Percentiles rank a stretch among this genome's conserved stretches.
These are phyloP conservation scores for Pyrenophora teres DNA, from an alignment of 2,329 filamentous ascomycete genomes.

Conservation along the genomic window DNA sequence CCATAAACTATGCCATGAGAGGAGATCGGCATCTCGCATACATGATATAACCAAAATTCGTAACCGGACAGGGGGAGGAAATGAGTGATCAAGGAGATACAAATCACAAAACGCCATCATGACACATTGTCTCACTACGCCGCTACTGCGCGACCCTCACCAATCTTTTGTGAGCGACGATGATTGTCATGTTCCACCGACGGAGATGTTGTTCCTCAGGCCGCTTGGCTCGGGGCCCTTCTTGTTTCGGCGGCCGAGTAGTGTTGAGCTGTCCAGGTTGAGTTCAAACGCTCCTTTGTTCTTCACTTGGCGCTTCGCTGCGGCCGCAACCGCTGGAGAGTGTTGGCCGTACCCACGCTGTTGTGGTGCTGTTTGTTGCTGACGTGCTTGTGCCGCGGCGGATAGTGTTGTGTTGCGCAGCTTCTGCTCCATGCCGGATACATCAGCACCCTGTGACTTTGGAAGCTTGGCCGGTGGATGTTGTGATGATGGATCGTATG, in stretches of 20 bases:
- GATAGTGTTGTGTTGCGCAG: constrained; percentile 82
- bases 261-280: constrained; percentile 85
- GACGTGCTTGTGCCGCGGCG: constrained; percentile 65
- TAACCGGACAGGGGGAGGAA: neutral
- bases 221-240: constrained; percentile 51
- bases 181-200: constrained; percentile 42
- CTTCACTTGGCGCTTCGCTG: constrained; percentile 78
- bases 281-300: constrained; percentile 88
- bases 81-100: constrained; percentile 17
- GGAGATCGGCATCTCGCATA: constrained; percentile 10
- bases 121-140: constrained; percentile 12
- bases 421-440: constrained; percentile 80
- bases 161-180: constrained; percentile 36
- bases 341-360: constrained; percentile 83
- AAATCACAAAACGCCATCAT: constrained; percentile 27
- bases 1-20: constrained; percentile 22
- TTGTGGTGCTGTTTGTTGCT: constrained; percentile 50
- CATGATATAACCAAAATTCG: constrained; percentile 12
- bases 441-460: constrained; percentile 65
- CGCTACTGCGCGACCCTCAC: constrained; percentile 21
- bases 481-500: constrained; percentile 54
- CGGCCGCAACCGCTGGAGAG: constrained; percentile 79
- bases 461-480: constrained; percentile 68
- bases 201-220: constrained; percentile 51
- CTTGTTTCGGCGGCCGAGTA: constrained; percentile 74